Conservation (phyloP, 1,284 basidiomycete genomes). For the Leccinum subatratum region DNA sequence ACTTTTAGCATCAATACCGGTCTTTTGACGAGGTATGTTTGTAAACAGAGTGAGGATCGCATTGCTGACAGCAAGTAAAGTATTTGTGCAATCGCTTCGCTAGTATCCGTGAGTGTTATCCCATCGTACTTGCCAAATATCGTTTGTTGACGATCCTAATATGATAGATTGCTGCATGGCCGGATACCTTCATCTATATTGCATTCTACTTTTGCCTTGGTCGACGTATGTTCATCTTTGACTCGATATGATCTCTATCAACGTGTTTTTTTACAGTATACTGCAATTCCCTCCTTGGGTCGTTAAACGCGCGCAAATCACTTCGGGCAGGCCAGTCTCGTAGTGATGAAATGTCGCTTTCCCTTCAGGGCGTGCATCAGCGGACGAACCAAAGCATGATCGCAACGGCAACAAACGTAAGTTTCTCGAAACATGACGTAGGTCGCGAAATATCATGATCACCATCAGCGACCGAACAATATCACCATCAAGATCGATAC, state of each 20-base stretch:
- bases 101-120: slow-evolving; percentile 38
- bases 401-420: slow-evolving; percentile 20
- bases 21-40: slow-evolving; percentile 32
- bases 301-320: slow-evolving; percentile 44
- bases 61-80: slow-evolving; percentile 15
- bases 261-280: slow-evolving; percentile 35
- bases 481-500: slow-evolving; percentile 35
- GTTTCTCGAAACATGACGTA: not conserved
- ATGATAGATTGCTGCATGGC: slow-evolving; percentile 37
- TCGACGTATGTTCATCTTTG: slow-evolving; percentile 34
- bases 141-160: not conserved
- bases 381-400: slow-evolving; percentile 24
- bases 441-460: slow-evolving; percentile 11
- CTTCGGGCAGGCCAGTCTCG: slow-evolving; percentile 29
- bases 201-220: slow-evolving; percentile 52
- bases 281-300: slow-evolving; percentile 48
- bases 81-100: slow-evolving; percentile 41
- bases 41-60: too few relatives aligned
- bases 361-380: slow-evolving; percentile 30
- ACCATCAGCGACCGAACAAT: slow-evolving; percentile 29
- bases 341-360: slow-evolving; percentile 33
- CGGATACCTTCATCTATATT: slow-evolving; percentile 46
- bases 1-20: slow-evolving; percentile 52
- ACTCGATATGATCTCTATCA: not conserved
- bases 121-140: not conserved